Conservation (phyloP, 1,284 basidiomycete genomes). For the Cryptococcus maquisensis region DNA sequence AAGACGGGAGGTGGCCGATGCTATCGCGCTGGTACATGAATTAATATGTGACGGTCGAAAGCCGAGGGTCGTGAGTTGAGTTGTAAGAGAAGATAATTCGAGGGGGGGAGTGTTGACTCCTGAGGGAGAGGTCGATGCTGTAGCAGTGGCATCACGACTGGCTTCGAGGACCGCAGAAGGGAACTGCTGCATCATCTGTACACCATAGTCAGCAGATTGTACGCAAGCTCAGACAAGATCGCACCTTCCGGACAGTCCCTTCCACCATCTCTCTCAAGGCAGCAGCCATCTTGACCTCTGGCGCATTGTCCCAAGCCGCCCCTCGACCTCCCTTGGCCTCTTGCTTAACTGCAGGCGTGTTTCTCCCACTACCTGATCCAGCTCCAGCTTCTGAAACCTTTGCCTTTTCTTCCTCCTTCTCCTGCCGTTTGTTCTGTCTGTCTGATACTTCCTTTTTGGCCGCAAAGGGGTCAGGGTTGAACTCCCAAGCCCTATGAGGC, state of each 20-base stretch:
- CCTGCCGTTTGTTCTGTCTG: constrained; percentile 56
- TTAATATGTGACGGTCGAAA: constrained; percentile 50
- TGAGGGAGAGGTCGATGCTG: constrained; percentile 26
- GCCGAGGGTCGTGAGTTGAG: constrained; percentile 45
- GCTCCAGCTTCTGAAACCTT: constrained; percentile 5
- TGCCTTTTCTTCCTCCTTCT: constrained; percentile 28
- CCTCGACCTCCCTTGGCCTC: constrained; percentile 30
- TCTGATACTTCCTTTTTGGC: constrained; percentile 64
- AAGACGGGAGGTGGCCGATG: constrained; percentile 39
- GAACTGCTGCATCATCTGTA: constrained; percentile 49
- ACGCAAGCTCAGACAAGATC: constrained; percentile 9
- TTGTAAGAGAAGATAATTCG: constrained; percentile 29
- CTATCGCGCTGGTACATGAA: constrained; percentile 39
- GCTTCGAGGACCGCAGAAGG: constrained; percentile 48
- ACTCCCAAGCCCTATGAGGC: constrained; percentile 77
- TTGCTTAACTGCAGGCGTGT: constrained; percentile 9
- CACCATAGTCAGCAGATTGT: neutral
- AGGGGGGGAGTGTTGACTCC: constrained; percentile 32
- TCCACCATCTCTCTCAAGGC: constrained; percentile 75
- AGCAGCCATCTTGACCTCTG: constrained; percentile 81
- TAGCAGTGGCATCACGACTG: constrained; percentile 36
- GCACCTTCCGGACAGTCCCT: constrained; percentile 72
- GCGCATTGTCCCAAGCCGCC: constrained; percentile 61
- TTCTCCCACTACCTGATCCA: constrained; percentile 41
- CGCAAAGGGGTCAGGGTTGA: constrained; percentile 75